These are phyloP conservation scores for Podospora australis DNA, from an alignment of 495 filamentous ascomycete species.

Conservation along the genomic window DNA sequence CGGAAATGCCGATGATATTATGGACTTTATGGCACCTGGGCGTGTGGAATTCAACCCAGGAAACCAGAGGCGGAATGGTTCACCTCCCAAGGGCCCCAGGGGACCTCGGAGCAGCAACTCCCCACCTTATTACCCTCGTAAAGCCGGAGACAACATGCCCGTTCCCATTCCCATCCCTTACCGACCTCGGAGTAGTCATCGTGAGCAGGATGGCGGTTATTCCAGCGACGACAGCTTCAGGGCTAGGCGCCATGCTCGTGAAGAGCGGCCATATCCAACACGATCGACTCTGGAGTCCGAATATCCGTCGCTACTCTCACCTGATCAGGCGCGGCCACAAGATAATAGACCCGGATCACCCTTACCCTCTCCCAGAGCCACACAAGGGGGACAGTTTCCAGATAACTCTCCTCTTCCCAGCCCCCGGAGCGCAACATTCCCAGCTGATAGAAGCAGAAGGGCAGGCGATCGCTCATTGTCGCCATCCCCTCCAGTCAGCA, in stretches of 20 bases:
- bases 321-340: slow-evolving; percentile 10
- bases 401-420: slow-evolving; percentile 14
- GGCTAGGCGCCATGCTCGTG: slow-evolving; percentile 6
- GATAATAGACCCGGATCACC: slow-evolving; percentile 12
- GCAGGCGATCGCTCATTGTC: slow-evolving; percentile 24
- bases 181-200: no score
- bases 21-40: slow-evolving; percentile 27
- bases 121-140: slow-evolving; percentile 20
- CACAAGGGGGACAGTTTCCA: slow-evolving; percentile 9
- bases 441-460: slow-evolving; percentile 24
- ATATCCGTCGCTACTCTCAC: slow-evolving; percentile 6
- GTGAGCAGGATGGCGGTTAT: slow-evolving; percentile 20
- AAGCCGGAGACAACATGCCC: slow-evolving; percentile 17
- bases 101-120: slow-evolving; percentile 14
- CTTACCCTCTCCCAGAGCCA: slow-evolving; percentile 8
- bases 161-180: no score
- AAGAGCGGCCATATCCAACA: slow-evolving; percentile 10
- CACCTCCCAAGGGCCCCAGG: slow-evolving; percentile 18
- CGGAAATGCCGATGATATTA: slow-evolving; percentile 14
- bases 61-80: slow-evolving; percentile 2
- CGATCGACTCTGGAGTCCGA: slow-evolving; percentile 16
- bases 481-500: slow-evolving; percentile 23
- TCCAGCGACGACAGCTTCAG: slow-evolving; percentile 17
- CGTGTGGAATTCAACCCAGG: slow-evolving; percentile 7
- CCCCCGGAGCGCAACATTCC: slow-evolving; percentile 32